Evolutionary conservation across 2,329 filamentous ascomycete species (phyloP).

Genomic region (Penicillium polonicum): DNA sequence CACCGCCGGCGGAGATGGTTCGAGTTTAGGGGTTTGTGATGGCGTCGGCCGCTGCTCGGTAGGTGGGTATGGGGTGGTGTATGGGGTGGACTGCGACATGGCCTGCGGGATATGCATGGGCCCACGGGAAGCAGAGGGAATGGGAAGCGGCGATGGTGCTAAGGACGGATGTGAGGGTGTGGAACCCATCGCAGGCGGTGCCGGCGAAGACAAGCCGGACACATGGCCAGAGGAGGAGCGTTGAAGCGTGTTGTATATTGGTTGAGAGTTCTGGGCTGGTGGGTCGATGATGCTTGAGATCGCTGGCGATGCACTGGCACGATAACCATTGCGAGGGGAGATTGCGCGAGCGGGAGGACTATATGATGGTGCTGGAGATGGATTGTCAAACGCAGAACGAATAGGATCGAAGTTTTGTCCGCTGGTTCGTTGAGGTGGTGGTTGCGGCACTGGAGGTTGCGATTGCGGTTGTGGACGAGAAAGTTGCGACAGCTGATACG

Average conservation of each 20-base stretch:
- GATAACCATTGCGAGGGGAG: constrained; percentile 53
- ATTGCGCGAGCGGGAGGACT: constrained; percentile 50
- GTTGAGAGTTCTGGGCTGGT: constrained; percentile 35
- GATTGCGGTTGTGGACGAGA: constrained; percentile 46
- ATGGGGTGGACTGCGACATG: constrained; percentile 14
- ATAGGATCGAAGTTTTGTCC: constrained; percentile 90
- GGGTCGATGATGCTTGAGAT: constrained; percentile 88
- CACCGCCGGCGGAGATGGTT: constrained; percentile 18
- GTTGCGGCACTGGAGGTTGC: constrained; percentile 47
- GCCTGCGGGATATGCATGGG: constrained; percentile 19
- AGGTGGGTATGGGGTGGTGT: constrained; percentile 20
- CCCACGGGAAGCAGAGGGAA: constrained; percentile 25
- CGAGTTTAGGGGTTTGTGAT: constrained; percentile 24
- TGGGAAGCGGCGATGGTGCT: constrained; percentile 25
- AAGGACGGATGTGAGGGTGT: constrained; percentile 25
- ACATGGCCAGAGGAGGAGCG: constrained; percentile 32
- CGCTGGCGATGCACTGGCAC: constrained; percentile 85
- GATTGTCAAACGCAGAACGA: constrained; percentile 61
- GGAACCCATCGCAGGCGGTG: constrained; percentile 25
- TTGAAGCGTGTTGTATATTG: constrained; percentile 28
- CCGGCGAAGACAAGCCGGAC: constrained; percentile 28
- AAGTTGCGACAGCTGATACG: constrained; percentile 47
- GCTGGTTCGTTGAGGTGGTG: constrained; percentile 58
- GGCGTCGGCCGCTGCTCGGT: constrained; percentile 28
- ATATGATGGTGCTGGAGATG: constrained; percentile 41